Base-by-base conservation (phyloP, 208 protist genomes). In the Paratrypanosoma confusum region DNA sequence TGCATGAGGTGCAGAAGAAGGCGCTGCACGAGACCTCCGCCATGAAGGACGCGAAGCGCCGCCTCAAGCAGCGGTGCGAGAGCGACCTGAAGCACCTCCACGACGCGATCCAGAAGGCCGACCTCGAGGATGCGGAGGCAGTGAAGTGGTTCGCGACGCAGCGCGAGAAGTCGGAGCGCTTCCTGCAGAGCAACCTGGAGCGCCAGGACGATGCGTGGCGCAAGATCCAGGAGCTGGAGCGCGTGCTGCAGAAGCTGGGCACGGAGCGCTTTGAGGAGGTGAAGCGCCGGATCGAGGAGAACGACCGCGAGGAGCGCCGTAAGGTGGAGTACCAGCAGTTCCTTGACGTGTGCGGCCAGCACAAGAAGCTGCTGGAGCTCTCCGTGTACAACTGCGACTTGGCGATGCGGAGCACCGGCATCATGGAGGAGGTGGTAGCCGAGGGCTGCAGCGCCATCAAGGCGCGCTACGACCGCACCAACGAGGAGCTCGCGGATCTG, bases 241-340 rank as follows among this genome's bases (percentile, higher is more conserved):
- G 75, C 25, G 46, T 65, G 64, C 64, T 84, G 46, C 76, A 85
- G 65, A 58, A 63, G 40, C 56, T 81, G n/a, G 76, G 76, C 36
- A 79, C 65, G 31, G 76, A 85, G 44, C 71, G 76, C 24, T 85
- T 85, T 51, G 76, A 85, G 25, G 76, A 85, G 59, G 76, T 85
- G 57, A 85, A 81, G 72, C 76, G 76, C 39, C 71, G 76, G 31
- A 81, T 86, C 35, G 77, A 87, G 70, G 77, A 82, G 70, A 81
- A 59, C 41, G 71, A 81, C 58, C 69, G 78, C 32, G 78, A 87
- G 72, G 63, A 82, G 56, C 80, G 77, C 57, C 64, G 66, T 26
- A 76, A 77, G 49, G 73, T 82, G 69, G 78, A 87, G 54, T 82
- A 87, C 51, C 78, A 80, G 56, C 78, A 87, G 78, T 80, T 87